Evolutionary conservation across 495 filamentous ascomycete species (phyloP).

Genomic region (Hyaloscypha variabilis): DNA sequence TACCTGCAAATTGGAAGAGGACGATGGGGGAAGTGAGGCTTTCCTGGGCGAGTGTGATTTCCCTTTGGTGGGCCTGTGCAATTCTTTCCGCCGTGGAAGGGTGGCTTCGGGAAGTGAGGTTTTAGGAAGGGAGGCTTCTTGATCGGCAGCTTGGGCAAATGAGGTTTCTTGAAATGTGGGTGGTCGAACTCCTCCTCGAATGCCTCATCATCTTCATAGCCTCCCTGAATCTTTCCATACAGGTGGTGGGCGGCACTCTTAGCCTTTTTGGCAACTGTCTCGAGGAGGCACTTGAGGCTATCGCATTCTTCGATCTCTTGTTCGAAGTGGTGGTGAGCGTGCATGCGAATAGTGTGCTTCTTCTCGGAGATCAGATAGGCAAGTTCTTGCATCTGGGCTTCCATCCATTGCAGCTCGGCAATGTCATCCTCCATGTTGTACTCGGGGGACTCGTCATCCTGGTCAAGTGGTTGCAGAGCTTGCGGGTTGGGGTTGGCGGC

Average conservation of each 20-base stretch:
- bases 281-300: conserved; percentile 31
- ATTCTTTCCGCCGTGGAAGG: too few relatives aligned
- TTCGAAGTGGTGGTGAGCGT: conserved; percentile 10
- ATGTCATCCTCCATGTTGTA: conserved; percentile 24
- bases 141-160: background rate
- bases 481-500: conserved; percentile 22
- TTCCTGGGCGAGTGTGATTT: too few relatives aligned
- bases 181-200: conserved; percentile 3
- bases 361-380: conserved; percentile 28
- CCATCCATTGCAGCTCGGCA: conserved; percentile 26
- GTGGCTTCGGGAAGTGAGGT: conserved; percentile 20
- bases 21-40: too few relatives aligned
- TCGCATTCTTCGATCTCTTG: conserved; percentile 26
- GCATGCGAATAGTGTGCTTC: conserved; percentile 17
- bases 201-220: conserved; percentile 10
- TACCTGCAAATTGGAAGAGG: conserved; percentile 29
- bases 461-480: conserved; percentile 8
- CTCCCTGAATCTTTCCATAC: conserved; percentile 22
- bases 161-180: conserved; percentile 14
- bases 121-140: conserved; percentile 12
- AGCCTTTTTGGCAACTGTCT: conserved; percentile 22
- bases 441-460: conserved; percentile 5
- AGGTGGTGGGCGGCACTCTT: conserved; percentile 18
- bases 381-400: conserved; percentile 22
- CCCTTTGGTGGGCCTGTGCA: too few relatives aligned